Evolutionary conservation across 192 early-diverging fungal species (phyloP).

Genomic region (Rhizoclosmatium globosum): DNA sequence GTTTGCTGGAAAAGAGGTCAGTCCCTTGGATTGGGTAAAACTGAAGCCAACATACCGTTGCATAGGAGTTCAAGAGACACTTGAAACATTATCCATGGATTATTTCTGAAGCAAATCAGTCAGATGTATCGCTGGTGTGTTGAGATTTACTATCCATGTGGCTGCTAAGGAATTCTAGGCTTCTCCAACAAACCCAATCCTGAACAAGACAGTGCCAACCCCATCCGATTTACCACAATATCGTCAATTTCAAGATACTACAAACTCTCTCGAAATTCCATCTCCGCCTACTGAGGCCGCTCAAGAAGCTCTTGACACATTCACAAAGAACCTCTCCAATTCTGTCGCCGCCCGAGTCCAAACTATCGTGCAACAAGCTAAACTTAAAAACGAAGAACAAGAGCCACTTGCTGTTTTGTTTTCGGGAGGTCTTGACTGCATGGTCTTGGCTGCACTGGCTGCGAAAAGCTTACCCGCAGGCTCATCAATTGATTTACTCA

Average conservation of each 20-base stretch:
- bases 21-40: background rate
- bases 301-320: background rate
- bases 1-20: conserved; percentile 17
- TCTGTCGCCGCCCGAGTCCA: conserved; percentile 21
- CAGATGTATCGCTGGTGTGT: too few species aligned
- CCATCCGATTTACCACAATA: conserved; percentile 1
- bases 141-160: too few species aligned
- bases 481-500: conserved; percentile 90
- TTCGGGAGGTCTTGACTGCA: conserved; percentile 96
- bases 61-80: conserved; percentile 11
- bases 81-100: conserved; percentile 24
- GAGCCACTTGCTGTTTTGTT: conserved; percentile 68
- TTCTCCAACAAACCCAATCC: conserved; percentile 13
- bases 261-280: conserved; percentile 15
- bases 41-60: background rate
- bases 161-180: background rate
- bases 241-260: background rate
- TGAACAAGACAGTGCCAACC: conserved; percentile 7
- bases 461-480: conserved; percentile 71
- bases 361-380: conserved; percentile 19
- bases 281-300: background rate
- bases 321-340: background rate
- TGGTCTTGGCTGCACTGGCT: conserved; percentile 83
- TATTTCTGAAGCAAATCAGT: background rate
- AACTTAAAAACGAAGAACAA: background rate